phyloP scores from a whole-genome alignment of 2,329 filamentous ascomycete species.

The Pseudonectria foliicola region DNA sequence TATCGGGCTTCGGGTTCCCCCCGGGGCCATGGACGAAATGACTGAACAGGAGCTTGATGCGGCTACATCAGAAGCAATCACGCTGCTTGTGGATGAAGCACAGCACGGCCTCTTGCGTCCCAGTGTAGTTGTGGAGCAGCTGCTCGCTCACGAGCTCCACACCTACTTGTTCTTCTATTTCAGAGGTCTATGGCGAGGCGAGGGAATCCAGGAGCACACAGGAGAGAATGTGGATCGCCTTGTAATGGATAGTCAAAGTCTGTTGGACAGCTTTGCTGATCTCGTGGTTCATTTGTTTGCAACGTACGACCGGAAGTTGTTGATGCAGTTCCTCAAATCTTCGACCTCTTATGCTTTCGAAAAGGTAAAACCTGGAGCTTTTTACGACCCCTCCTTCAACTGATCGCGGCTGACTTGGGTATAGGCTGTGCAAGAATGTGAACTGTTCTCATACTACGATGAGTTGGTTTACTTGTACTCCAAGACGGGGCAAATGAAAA shows the following conservation, averaged over 20 bases:
- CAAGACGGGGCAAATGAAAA: conserved; percentile 90
- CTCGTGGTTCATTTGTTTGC: conserved; percentile 82
- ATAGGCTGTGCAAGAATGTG: conserved; percentile 68
- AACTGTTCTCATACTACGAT: conserved; percentile 71
- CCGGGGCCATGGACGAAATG: conserved; percentile 59
- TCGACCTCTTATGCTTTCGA: conserved; percentile 88
- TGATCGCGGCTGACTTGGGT: conserved; percentile 8
- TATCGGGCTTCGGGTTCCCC: conserved; percentile 76
- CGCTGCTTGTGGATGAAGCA: conserved; percentile 82
- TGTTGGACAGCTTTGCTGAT: conserved; percentile 84
- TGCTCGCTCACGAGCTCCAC: conserved; percentile 58
- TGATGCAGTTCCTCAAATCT: conserved; percentile 81
- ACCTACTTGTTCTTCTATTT: conserved; percentile 91
- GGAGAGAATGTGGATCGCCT: conserved; percentile 50
- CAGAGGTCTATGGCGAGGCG: conserved; percentile 74
- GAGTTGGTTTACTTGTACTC: conserved; percentile 95
- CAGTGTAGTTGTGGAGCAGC: conserved; percentile 68
- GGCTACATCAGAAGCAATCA: conserved; percentile 74
- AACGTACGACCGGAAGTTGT: conserved; percentile 66
- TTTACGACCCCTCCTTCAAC: neutral
- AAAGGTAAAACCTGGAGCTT: conserved; percentile 37
- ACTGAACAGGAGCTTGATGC: conserved; percentile 66
- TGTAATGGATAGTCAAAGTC: conserved; percentile 51
- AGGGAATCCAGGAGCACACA: conserved; percentile 50
- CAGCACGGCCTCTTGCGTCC: conserved; percentile 80